Evolutionary conservation across 257 asterid species (phyloP), one percentile per base, ranked within the genome.

Genomic region (Fraxinus pennsylvanica): DNA sequence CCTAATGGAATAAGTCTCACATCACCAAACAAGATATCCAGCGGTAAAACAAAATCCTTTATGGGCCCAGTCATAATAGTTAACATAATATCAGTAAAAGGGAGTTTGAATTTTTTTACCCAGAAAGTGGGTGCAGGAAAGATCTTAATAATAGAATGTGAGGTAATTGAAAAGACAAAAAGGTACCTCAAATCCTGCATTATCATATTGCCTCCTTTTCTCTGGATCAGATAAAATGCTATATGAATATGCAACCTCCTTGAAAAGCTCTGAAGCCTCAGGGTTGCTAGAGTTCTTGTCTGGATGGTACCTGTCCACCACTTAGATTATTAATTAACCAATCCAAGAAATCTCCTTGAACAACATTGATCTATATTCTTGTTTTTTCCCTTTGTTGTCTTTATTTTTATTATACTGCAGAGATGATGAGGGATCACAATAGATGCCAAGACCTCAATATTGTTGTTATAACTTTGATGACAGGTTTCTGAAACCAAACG

Each of bases 191-290:
- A 96, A 96, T 78, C 99, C 98, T 45, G 93, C 86, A 86, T 74
- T 86, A 82, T 96, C 97, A 81, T 92, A 96, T 71, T 93, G 98
- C 86, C 99, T 91, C 82, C 93, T 90, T 88, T 93, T 96, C 86
- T 92, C 98, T 6, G 97, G 98, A 83, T 96, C 98, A 0, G 99
- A 92, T 80, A 96, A 84, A 84, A 96, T 92, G 88, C 94, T 92
- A 84, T 96, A 93, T 27, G 98, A 96, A 87, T 93, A 96, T 76
- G 99, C 99, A 81, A 96, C 98, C 88, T 93, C 99, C 86, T 96
- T 93, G 89, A 96, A 96, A 75, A 86, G 96, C 76, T 93, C 99
- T 27, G 99, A 91, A 73, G 99, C 99, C 90, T 96, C 98, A 71
- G 97, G 98, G 83, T 96, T 96, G 82, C 87, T 91, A 45, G 94